These are phyloP conservation scores for Mucor ambiguus DNA, from an alignment of 371 early-diverging fungal genomes.

Conservation along the genomic window DNA sequence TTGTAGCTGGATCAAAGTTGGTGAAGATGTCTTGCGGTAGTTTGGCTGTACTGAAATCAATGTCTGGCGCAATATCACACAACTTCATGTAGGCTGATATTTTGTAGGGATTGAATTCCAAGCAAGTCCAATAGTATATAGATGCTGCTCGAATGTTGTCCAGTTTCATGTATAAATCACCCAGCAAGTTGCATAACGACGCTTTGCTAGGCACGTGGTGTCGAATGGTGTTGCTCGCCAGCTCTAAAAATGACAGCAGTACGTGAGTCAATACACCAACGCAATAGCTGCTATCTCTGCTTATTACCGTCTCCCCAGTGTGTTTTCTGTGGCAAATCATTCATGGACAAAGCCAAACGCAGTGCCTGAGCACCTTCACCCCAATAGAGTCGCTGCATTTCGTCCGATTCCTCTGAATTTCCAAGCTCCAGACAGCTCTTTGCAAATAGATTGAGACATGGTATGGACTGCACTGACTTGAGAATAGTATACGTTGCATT, in stretches of 20 bases:
- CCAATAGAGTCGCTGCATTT: slow-evolving; percentile 43
- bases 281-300: too few species aligned
- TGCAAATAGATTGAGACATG: slow-evolving; percentile 47
- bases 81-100: slow-evolving; percentile 38
- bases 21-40: slow-evolving; percentile 31
- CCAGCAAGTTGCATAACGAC: slow-evolving; percentile 33
- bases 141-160: slow-evolving; percentile 39
- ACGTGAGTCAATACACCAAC: too few species aligned
- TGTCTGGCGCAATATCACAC: slow-evolving; percentile 47
- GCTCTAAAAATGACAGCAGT: slow-evolving; percentile 27
- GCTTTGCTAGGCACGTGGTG: slow-evolving; percentile 38
- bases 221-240: slow-evolving; percentile 30
- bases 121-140: slow-evolving; percentile 21
- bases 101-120: slow-evolving; percentile 38
- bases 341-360: slow-evolving; percentile 19
- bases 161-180: slow-evolving; percentile 42
- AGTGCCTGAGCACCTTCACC: slow-evolving; percentile 50
- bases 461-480: slow-evolving; percentile 23
- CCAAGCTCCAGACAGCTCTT: slow-evolving; percentile 50
- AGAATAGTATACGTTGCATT: slow-evolving; percentile 40
- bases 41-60: slow-evolving; percentile 18
- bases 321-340: slow-evolving; percentile 11
- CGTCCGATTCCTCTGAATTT: slow-evolving; percentile 40
- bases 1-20: slow-evolving; percentile 15
- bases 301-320: slow-evolving; percentile 52